Percentiles rank a stretch among this genome's conserved stretches.
phyloP scores from a whole-genome alignment of 768 basidiomycete genomes.

The Lanmaoa rubissima region DNA sequence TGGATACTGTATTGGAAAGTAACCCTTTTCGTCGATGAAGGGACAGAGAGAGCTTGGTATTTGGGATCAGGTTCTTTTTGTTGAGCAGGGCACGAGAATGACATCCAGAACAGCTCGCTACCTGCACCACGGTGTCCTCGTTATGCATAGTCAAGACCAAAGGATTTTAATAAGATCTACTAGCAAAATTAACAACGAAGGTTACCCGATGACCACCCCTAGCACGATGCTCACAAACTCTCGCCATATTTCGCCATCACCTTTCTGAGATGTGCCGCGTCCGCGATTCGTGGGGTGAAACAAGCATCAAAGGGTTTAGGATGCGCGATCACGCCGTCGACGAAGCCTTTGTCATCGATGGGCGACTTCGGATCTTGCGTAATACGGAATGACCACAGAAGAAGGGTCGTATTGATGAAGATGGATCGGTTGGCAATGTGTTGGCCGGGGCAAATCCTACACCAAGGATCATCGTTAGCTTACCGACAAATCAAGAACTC shows the following conservation, averaged over 20 bases:
- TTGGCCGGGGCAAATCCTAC: slow-evolving; percentile 64
- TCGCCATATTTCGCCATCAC: slow-evolving; percentile 28
- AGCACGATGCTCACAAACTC: slow-evolving; percentile 5
- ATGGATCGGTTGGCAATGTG: slow-evolving; percentile 61
- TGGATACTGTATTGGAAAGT: background rate
- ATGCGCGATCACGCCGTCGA: slow-evolving; percentile 61
- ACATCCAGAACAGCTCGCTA: background rate
- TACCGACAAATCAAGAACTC: background rate
- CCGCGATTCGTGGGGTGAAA: slow-evolving; percentile 48
- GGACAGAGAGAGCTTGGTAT: background rate
- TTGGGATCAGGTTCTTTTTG: background rate
- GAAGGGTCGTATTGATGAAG: slow-evolving; percentile 61
- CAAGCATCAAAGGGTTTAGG: slow-evolving; percentile 58
- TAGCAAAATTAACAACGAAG: background rate
- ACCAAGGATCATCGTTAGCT: background rate
- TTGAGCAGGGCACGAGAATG: too few relatives aligned
- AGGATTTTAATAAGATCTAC: background rate
- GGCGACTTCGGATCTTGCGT: slow-evolving; percentile 48
- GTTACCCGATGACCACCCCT: background rate
- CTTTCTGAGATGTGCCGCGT: slow-evolving; percentile 24
- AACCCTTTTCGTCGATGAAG: too few relatives aligned
- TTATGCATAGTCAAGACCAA: background rate
- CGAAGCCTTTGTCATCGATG: slow-evolving; percentile 61
- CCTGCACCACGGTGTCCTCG: background rate
- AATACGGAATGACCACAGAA: slow-evolving; percentile 66